phyloP scores from a whole-genome alignment of 2,329 filamentous ascomycete genomes.

The Metarhizium guizhouense region DNA sequence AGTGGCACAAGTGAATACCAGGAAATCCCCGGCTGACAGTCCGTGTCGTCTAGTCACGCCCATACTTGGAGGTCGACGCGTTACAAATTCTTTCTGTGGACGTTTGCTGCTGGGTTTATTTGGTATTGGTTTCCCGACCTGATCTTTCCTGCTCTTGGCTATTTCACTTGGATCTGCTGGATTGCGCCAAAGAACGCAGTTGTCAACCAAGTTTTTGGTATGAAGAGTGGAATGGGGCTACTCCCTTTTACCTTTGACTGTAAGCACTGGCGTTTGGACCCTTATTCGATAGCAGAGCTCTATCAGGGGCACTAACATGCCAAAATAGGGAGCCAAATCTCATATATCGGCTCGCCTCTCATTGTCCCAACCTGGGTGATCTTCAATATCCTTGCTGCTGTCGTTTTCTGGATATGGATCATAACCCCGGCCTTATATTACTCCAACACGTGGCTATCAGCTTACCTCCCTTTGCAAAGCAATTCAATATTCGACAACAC shows the following conservation, averaged over 20 bases:
- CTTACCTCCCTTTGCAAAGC: constrained; percentile 42
- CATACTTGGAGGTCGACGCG: constrained; percentile 27
- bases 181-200: constrained; percentile 35
- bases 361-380: constrained; percentile 35
- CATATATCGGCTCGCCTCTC: constrained; percentile 31
- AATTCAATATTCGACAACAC: constrained; percentile 46
- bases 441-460: constrained; percentile 39
- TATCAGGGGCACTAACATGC: background rate
- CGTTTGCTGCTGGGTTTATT: constrained; percentile 25
- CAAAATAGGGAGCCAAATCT: constrained; percentile 17
- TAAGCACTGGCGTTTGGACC: constrained; percentile 4
- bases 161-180: constrained; percentile 40
- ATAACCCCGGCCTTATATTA: constrained; percentile 36
- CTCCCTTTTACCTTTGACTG: constrained; percentile 35
- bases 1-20: background rate
- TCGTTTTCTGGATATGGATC: constrained; percentile 39
- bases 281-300: background rate
- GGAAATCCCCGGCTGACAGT: background rate
- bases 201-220: constrained; percentile 41
- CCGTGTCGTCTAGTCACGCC: background rate
- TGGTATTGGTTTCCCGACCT: constrained; percentile 44
- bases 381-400: constrained; percentile 35
- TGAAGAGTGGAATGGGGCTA: constrained; percentile 28
- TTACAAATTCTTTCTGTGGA: constrained; percentile 35
- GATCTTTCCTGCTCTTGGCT: constrained; percentile 34